Evolutionary conservation across 2,329 filamentous ascomycete genomes (phyloP), one percentile per base, ranked within the genome.

Genomic region (Ambrosiella xylebori): DNA sequence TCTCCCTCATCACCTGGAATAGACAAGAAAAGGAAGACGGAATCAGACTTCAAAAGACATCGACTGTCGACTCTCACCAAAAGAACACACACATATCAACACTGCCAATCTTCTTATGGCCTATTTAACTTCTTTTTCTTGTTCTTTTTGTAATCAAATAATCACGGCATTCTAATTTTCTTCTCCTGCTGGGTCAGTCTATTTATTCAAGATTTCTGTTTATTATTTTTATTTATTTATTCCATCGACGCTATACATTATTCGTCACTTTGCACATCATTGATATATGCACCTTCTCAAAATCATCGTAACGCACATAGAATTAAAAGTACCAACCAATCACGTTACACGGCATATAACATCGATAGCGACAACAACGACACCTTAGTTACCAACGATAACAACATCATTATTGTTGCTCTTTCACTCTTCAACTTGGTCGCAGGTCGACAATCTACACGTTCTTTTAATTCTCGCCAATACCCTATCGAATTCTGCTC

Each of bases 191-290:
- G 54, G 54, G 7, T 56, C 54, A 56, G 54, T 56, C 37, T 56
- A 56, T 50, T 38, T 49, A 55, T 57, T 59, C 59, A 62, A 60
- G 53, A 63, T 60, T 60, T 63, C 61, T 56, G 63, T 60, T 62
- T 59, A 39, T 54, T 15, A 47, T 49, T 47, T 47, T 17, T 17
- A 8, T 15, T 5, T 41, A 41, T 41, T 41, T 27, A 27, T 27
- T 27, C 2, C 27, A 41, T 41, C 40, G 19, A 13, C n/a, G n/a
- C 4, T 47, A 47, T 17, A 47, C 44, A 19, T 47, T 17, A 47
- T 47, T 15, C 11, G 40, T 12, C n/a, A 47, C 19, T 17, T 47
- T n/a, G 2, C 27, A 27, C 27, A 27, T 27, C 27, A 27, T 27
- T 27, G 27, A 2, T 3, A 27, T 27, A 27, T 27, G 27, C 27